These are phyloP conservation scores for Endotrypanum monterogeii DNA, from an alignment of 208 protist species.

Conservation along the genomic window DNA sequence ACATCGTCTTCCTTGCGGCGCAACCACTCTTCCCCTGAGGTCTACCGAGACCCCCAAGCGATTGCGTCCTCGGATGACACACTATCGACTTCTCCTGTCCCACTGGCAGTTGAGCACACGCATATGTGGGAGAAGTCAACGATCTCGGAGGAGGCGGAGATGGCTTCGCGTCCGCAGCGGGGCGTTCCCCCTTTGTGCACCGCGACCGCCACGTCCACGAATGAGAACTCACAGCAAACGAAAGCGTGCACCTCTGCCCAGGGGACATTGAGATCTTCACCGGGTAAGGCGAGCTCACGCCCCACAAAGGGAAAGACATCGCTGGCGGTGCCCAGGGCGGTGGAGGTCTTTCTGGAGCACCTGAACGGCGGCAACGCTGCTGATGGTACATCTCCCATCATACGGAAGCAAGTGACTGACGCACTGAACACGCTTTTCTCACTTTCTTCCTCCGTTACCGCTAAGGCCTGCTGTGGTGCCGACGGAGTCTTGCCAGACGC, in stretches of 20 bases:
- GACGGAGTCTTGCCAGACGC: not conserved
- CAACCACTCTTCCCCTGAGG: not conserved
- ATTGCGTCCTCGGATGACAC: not conserved
- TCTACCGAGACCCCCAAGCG: not conserved
- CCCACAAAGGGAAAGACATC: not conserved
- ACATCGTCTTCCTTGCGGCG: not conserved
- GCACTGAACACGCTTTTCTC: not conserved
- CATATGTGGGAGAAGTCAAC: conserved; percentile 11
- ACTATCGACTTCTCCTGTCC: conserved; percentile 1
- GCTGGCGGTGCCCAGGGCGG: not conserved
- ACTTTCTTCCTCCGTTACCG: not conserved
- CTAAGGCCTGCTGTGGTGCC: not conserved
- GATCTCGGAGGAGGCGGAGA: not conserved
- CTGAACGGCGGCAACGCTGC: not conserved
- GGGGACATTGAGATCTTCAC: not conserved
- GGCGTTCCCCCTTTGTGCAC: not conserved
- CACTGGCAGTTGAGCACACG: conserved; percentile 9
- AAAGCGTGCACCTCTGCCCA: not conserved
- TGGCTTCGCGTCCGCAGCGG: not conserved
- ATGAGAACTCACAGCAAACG: not conserved
- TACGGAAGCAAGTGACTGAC: not conserved
- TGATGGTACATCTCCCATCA: not conserved
- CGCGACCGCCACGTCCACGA: not conserved
- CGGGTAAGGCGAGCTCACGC: not conserved
- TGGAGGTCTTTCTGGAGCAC: not conserved